Evolutionary conservation across 2,329 filamentous ascomycete genomes (phyloP).

Genomic region (Raffaelea albimanens): DNA sequence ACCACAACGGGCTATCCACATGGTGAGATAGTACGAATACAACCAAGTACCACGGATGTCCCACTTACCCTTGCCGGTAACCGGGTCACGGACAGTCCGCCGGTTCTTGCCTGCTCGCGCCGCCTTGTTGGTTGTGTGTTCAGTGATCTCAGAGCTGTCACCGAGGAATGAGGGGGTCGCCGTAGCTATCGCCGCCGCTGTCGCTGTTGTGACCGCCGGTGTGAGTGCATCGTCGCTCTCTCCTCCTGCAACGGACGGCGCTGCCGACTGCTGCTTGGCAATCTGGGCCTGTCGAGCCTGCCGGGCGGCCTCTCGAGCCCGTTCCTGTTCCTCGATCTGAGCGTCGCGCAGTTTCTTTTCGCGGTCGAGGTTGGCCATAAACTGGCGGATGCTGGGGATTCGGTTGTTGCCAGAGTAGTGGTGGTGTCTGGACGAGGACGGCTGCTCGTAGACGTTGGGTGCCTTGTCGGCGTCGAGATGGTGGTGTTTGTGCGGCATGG

Average conservation of each 20-base stretch:
- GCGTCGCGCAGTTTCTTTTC: slow-evolving; percentile 71
- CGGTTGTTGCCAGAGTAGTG: slow-evolving; percentile 79
- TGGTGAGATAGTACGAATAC: too few relatives aligned
- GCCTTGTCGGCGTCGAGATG: too few relatives aligned
- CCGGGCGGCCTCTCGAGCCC: slow-evolving; percentile 6
- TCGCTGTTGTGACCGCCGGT: neutral
- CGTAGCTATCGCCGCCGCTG: neutral
- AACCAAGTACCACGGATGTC: too few relatives aligned
- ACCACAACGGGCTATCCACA: too few relatives aligned
- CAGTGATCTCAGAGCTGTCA: slow-evolving; percentile 26
- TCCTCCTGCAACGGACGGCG: neutral
- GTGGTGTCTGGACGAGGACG: slow-evolving; percentile 26
- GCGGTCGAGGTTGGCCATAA: slow-evolving; percentile 66
- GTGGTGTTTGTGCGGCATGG: too few relatives aligned
- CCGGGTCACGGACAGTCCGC: slow-evolving; percentile 74
- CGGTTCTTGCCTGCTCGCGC: slow-evolving; percentile 35
- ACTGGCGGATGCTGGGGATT: slow-evolving; percentile 79
- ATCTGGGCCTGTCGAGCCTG: neutral
- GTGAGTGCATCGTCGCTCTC: neutral
- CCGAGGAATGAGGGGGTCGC: slow-evolving; percentile 20
- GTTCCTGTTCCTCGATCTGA: slow-evolving; percentile 50
- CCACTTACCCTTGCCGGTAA: slow-evolving; percentile 57
- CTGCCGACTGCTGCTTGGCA: too few relatives aligned
- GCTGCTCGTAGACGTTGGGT: too few relatives aligned
- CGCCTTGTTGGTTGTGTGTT: slow-evolving; percentile 35